phyloP scores from a whole-genome alignment of 768 basidiomycete genomes.

The Calocybe gangraenosa region DNA sequence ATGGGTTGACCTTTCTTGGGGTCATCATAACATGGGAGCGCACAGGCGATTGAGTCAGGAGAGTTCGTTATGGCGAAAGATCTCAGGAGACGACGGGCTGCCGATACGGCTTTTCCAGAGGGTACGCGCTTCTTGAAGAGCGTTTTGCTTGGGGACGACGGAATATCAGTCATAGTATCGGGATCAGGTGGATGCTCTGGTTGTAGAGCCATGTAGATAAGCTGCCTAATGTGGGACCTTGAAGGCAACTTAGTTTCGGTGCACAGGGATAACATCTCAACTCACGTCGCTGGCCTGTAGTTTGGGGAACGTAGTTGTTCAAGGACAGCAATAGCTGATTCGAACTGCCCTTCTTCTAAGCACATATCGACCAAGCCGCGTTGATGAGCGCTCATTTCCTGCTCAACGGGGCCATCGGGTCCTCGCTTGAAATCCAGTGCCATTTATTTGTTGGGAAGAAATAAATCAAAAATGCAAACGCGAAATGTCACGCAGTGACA shows the following conservation, averaged over 20 bases:
- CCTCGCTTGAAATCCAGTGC: constrained; percentile 1
- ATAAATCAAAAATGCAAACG: neutral
- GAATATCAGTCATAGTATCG: constrained; percentile 23
- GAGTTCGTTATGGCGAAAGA: constrained; percentile 56
- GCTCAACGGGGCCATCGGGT: constrained; percentile 23
- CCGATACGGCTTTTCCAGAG: constrained; percentile 41
- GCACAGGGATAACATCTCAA: constrained; percentile 9
- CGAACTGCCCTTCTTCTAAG: constrained; percentile 76
- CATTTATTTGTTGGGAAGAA: constrained; percentile 1
- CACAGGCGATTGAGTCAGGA: constrained; percentile 47
- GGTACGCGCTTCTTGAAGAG: constrained; percentile 33
- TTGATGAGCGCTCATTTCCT: constrained; percentile 44
- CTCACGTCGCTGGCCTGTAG: constrained; percentile 58
- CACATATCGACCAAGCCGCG: constrained; percentile 63
- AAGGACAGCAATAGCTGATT: constrained; percentile 58
- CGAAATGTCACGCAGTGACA: constrained; percentile 4
- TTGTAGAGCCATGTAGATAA: constrained; percentile 69
- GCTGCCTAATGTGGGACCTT: constrained; percentile 62
- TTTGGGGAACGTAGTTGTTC: constrained; percentile 57
- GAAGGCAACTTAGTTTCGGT: neutral
- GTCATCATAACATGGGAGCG: constrained; percentile 47
- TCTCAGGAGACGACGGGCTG: constrained; percentile 50
- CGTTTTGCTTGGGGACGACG: constrained; percentile 48
- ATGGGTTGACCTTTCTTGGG: constrained; percentile 15
- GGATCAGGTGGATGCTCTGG: constrained; percentile 31